phyloP scores from a whole-genome alignment of 345 rosid species.

The Gossypium raimondii region DNA sequence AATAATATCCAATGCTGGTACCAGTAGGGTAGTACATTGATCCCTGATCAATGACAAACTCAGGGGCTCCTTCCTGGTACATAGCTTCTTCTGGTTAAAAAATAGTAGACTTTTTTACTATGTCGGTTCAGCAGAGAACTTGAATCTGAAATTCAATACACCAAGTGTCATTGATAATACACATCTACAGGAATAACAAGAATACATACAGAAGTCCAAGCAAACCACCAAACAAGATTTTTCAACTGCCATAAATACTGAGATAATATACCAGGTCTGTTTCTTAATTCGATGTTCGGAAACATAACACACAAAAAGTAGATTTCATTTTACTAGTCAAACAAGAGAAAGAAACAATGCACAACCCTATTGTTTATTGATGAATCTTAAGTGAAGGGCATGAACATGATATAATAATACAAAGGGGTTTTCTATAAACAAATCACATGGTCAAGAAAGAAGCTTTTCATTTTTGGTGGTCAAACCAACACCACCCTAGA shows the following conservation, averaged over 20 bases:
- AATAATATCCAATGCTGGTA: constrained; percentile 73
- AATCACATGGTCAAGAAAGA: background rate
- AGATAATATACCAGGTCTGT: constrained; percentile 32
- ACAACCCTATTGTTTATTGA: background rate
- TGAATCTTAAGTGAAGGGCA: background rate
- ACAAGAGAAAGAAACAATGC: background rate
- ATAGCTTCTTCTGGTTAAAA: constrained; percentile 52
- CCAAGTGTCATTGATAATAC: constrained; percentile 8
- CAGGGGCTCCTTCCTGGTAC: constrained; percentile 82
- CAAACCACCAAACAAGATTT: background rate
- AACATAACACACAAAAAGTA: constrained; percentile 24
- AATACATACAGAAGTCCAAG: background rate
- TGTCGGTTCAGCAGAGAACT: constrained; percentile 38
- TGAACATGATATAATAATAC: background rate
- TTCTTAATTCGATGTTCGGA: constrained; percentile 32
- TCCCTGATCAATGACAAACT: constrained; percentile 66
- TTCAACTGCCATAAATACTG: background rate
- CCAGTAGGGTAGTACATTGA: constrained; percentile 63
- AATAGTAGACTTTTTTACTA: constrained; percentile 27
- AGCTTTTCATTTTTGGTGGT: background rate
- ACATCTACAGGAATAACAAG: background rate
- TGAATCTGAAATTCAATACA: constrained; percentile 27
- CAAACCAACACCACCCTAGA: background rate
- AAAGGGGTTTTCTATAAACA: background rate
- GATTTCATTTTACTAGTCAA: background rate